Evolutionary conservation across 1,139 yeast genomes (phyloP).

Genomic region (Pichia norvegensis): DNA sequence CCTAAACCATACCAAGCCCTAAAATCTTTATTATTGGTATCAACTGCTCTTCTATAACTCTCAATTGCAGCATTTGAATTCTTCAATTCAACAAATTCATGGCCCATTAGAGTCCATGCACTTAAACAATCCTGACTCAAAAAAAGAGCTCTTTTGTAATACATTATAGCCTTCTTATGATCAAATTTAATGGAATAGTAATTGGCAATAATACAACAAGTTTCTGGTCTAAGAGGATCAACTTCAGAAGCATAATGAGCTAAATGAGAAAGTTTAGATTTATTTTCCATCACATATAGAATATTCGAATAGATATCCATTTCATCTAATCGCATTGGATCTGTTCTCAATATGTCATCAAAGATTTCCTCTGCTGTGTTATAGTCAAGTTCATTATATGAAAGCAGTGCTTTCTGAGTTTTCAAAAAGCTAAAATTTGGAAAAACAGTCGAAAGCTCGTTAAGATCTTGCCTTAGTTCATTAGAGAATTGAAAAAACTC

Average conservation of each 20-base stretch:
- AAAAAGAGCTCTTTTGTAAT: constrained; percentile 82
- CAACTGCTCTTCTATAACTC: constrained; percentile 87
- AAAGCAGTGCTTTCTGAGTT: constrained; percentile 71
- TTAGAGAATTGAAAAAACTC: constrained; percentile 69
- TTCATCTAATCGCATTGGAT: constrained; percentile 85
- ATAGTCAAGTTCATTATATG: constrained; percentile 77
- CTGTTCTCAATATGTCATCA: constrained; percentile 64
- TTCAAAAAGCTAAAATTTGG: constrained; percentile 71
- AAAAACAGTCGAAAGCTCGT: constrained; percentile 41
- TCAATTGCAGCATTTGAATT: constrained; percentile 98
- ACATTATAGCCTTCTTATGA: constrained; percentile 90
- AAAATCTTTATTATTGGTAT: constrained; percentile 80
- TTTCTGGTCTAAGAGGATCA: constrained; percentile 87
- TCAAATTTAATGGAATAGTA: constrained; percentile 88
- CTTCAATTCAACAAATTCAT: constrained; percentile 92
- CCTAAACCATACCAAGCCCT: constrained; percentile 99
- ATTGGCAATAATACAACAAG: constrained; percentile 91
- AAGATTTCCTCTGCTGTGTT: constrained; percentile 70
- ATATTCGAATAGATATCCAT: constrained; percentile 89
- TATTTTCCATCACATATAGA: constrained; percentile 87
- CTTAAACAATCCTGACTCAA: constrained; percentile 73
- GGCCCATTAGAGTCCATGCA: constrained; percentile 99
- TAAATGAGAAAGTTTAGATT: constrained; percentile 71
- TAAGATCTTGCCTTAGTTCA: constrained; percentile 43
- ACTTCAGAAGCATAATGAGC: constrained; percentile 81